Conservation (phyloP, 768 basidiomycete species). For the Chlorophyllum brunneum region DNA sequence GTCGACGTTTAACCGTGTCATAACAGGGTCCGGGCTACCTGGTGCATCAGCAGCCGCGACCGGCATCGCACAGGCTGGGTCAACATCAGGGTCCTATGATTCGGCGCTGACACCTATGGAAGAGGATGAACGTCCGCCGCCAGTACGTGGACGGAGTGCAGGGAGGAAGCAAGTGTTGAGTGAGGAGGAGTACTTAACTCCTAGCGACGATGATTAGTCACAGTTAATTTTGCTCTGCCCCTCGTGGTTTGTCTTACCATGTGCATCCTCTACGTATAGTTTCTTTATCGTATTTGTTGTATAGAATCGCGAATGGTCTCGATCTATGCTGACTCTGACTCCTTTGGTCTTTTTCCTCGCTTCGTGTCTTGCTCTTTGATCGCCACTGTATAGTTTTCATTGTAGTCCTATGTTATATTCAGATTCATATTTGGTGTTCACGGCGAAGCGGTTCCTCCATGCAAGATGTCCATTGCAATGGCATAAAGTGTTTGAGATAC, state of each 20-base stretch:
- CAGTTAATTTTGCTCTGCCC: neutral
- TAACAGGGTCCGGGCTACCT: conserved; percentile 68
- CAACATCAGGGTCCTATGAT: conserved; percentile 53
- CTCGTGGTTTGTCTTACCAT: neutral
- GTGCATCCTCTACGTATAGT: neutral
- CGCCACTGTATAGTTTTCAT: conserved; percentile 3
- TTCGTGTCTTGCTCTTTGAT: neutral
- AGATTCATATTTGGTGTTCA: neutral
- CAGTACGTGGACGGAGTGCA: conserved; percentile 49
- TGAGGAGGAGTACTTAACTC: conserved; percentile 69
- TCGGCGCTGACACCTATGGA: conserved; percentile 79
- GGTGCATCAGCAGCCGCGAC: conserved; percentile 50
- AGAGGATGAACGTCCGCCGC: conserved; percentile 67
- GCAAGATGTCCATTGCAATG: too few species aligned
- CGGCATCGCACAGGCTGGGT: conserved; percentile 26
- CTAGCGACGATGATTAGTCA: conserved; percentile 65
- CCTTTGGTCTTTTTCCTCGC: neutral
- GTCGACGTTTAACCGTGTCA: conserved; percentile 58
- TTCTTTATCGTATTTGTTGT: conserved; percentile 5
- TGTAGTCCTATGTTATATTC: conserved; percentile 8
- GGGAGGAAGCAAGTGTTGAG: conserved; percentile 74
- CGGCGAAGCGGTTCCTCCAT: too few species aligned
- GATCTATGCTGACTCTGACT: neutral
- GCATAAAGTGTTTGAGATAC: too few species aligned
- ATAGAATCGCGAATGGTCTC: neutral